Base-by-base conservation (phyloP, 345 rosid species). In the Iberis pinnata region DNA sequence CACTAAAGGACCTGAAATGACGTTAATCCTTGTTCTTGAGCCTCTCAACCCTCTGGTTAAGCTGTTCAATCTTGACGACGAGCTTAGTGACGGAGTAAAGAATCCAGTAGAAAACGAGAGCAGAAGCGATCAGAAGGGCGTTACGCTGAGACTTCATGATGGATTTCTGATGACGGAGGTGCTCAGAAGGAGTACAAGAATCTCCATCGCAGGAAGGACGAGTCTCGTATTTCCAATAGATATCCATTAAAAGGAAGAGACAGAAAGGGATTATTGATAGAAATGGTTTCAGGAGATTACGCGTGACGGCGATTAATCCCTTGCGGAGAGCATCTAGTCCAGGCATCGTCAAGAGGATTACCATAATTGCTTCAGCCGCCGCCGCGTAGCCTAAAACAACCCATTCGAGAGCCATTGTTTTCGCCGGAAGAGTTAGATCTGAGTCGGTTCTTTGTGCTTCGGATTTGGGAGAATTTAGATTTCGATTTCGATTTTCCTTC, bases 211-310 rank as follows among this genome's bases (percentile, higher is more conserved):
- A 88, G 16, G 56, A 67, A 17, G 95, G 90, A 1, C 81, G 72
- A 0, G 80, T 88, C 80, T 88, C 97, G 80, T 84, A 84, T 69
- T 88, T 84, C 97, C 97, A 88, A 71, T 80, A 88, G 47, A 84
- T 88, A 46, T 84, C 97, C 95, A 88, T 78, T 0, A 88, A 47
- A 1, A 88, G 84, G 68, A 88, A 88, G 70, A 88, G 75, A 64
- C 92, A 85, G 39, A 88, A 85, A 1, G 97, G 97, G 0, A 88
- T 80, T 12, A 88, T 81, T 47, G 95, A 82, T 5, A 88, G 40
- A 54, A 88, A 85, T 6, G 97, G 97, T 63, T 80, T 88, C 51
- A 88, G 51, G 51, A 85, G 92, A 68, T 77, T 88, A 35, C 86
- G 88, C 2, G 90, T 85, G 20, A 88, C 97, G 14, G 92, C 75